Evolutionary conservation across 2,329 filamentous ascomycete genomes (phyloP).

Genomic region (Phaeosphaeriaceae sp.): DNA sequence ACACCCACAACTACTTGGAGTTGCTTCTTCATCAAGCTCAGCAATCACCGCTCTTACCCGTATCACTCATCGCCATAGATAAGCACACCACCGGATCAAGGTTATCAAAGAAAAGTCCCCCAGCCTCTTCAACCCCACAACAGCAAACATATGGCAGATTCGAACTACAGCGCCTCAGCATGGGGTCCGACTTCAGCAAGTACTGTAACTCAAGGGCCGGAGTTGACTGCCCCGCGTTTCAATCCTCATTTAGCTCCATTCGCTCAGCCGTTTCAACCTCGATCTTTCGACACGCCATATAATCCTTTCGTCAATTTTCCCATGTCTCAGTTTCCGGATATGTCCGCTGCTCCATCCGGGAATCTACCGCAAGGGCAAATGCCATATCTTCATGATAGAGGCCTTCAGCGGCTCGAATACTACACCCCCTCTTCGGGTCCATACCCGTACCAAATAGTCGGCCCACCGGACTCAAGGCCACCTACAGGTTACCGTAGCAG

Average conservation of each 20-base stretch:
- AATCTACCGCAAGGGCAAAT: slow-evolving; percentile 13
- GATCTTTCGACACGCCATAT: slow-evolving; percentile 14
- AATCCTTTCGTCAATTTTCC: slow-evolving; percentile 11
- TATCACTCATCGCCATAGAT: background rate
- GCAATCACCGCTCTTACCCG: too few relatives aligned
- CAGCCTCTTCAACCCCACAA: background rate
- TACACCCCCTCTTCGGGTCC: slow-evolving; percentile 10
- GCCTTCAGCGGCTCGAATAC: slow-evolving; percentile 14
- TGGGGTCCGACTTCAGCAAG: slow-evolving; percentile 26
- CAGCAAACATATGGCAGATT: slow-evolving; percentile 34
- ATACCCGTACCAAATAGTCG: slow-evolving; percentile 10
- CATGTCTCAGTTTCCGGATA: slow-evolving; percentile 16
- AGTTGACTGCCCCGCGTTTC: slow-evolving; percentile 25
- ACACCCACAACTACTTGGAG: too few relatives aligned
- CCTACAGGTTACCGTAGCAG: slow-evolving; percentile 26
- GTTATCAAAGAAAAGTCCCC: background rate
- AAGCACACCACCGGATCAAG: slow-evolving; percentile 4
- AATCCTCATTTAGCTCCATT: slow-evolving; percentile 19
- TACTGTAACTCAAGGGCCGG: slow-evolving; percentile 24
- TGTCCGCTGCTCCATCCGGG: slow-evolving; percentile 7
- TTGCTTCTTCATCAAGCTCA: too few relatives aligned
- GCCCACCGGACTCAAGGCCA: slow-evolving; percentile 14
- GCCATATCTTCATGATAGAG: slow-evolving; percentile 13
- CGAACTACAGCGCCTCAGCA: slow-evolving; percentile 23
- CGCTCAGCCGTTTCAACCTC: slow-evolving; percentile 16